Evolutionary conservation across 2,329 filamentous ascomycete genomes (phyloP), one percentile per base, ranked within the genome.

Genomic region (Colletotrichum salicis): DNA sequence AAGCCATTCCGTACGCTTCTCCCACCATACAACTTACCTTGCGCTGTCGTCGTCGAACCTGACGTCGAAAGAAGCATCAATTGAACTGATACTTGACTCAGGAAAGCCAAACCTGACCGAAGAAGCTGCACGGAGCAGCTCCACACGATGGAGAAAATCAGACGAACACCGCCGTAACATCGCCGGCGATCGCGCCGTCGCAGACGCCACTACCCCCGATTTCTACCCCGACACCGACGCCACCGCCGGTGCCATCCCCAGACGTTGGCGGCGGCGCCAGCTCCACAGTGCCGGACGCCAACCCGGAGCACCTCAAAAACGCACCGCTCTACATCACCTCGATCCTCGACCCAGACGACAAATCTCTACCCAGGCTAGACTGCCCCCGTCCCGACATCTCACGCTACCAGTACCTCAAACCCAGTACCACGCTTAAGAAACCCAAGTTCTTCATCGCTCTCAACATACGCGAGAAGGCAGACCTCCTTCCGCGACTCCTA

Each of bases 401-500:
- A 13, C 70, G 70, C 33, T 72, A 82, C 37, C 66, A 72, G 1
- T 48, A 75, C 24, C 74, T 81, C 67, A 72, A 35, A 24, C 54
- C 15, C 0, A 58, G 29, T 13, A 48, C 29, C 27, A 54, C 24
- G 12, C 56, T 7, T 37, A 59, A 13, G 31, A 70, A 72, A 45
- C 74, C 78, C 15, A 76, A 78, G 2, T 88, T 85, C 76, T 87
- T 86, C 76, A 88, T 90, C 70, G 87, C 87, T 0, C 79, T 90
- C 33, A 82, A 90, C 73, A 76, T 90, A 15, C 82, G 84, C 41
- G 77, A 89, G 67, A 81, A 82, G 63, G 74, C 82, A 2, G 57
- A 76, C 0, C 74, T 89, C 3, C 82, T 90, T 7, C 85, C 87
- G 0, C 84, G 85, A 1, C 80, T 90, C 1, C 75, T 90, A 12